Base-by-base conservation (phyloP, 2,329 filamentous ascomycete species). In the Botrytis aclada region DNA sequence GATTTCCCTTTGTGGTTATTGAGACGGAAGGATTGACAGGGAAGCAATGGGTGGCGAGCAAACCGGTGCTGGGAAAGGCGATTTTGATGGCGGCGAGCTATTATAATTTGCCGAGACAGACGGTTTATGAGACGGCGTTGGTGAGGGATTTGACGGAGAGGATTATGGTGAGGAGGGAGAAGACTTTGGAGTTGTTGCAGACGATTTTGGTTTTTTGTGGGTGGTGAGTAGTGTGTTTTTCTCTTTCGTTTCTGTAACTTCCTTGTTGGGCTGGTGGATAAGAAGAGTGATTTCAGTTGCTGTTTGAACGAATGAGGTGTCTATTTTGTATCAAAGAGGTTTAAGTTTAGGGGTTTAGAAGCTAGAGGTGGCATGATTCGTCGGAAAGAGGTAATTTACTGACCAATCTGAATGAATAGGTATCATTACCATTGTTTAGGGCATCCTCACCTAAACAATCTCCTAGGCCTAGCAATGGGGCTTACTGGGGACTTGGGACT, bases 361-460 rank as follows among this genome's bases (percentile, higher is more conserved):
- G 39, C 18, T 20, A 18, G 1, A 39, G 14, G 25, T 18, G 25
- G 8, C 16, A 63, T 20, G 2, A 9, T 41, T 16, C 3, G n/a
- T 29, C 3, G 22, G 22, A 8, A 22, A 16, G 5, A 67, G 45
- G 45, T 25, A 41, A 2, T 22, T n/a, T 54, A 41, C 64, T 67
- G 18, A 67, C 12, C 3, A 16, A 56, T 20, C n/a, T 25, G 8
- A n/a, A 14, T 41, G 34, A 16, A 37, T 37, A 72, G 71, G 71
- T 72, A 72, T 63, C 71, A 69, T 47, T 72, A 69, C n/a, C 71
- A 72, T 54, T 72, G 64, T 62, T 32, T 72, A 43, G 45, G 64
- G 0, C 71, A 72, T 34, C 71, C 71, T 6, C 56, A 72, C 29
- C 20, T 72, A 20, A 72, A 69, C 12, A 72, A 72, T 54, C 43